phyloP scores from a whole-genome alignment of 768 basidiomycete genomes.

The Fistulinella prunicolor region DNA sequence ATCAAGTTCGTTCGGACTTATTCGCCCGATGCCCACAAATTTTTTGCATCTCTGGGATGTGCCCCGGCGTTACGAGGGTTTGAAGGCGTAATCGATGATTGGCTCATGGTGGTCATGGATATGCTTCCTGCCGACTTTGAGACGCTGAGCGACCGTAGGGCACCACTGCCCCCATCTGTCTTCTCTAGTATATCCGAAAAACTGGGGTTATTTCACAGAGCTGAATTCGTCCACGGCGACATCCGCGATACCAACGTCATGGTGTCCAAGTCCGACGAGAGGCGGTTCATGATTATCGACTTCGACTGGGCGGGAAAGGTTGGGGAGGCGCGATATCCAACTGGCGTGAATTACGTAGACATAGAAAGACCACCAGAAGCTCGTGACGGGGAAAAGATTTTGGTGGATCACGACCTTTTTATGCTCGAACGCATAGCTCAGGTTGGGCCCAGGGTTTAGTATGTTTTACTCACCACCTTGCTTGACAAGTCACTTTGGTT shows the following conservation, averaged over 20 bases:
- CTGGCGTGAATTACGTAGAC: background rate
- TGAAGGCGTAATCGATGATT: constrained; percentile 9
- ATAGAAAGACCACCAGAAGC: background rate
- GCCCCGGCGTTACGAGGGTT: constrained; percentile 29
- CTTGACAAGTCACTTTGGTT: too few species aligned
- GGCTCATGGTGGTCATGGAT: constrained; percentile 36
- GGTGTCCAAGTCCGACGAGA: background rate
- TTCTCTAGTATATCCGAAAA: background rate
- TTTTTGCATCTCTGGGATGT: constrained; percentile 16
- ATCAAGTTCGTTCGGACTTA: constrained; percentile 30
- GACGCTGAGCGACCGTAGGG: constrained; percentile 7
- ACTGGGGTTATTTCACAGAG: background rate
- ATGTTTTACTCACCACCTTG: too few species aligned
- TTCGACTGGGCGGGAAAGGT: constrained; percentile 31
- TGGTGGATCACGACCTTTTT: background rate
- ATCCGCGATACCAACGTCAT: background rate
- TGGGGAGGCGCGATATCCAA: constrained; percentile 23
- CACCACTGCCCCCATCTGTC: background rate
- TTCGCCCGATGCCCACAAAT: constrained; percentile 26
- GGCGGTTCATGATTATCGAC: constrained; percentile 22
- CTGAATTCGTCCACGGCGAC: background rate
- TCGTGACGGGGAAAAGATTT: background rate
- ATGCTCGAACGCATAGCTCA: background rate
- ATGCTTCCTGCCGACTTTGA: background rate
- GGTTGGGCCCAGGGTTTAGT: too few species aligned